Base-by-base conservation (phyloP, 371 early-diverging fungal genomes). In the Gilbertella persicaria region DNA sequence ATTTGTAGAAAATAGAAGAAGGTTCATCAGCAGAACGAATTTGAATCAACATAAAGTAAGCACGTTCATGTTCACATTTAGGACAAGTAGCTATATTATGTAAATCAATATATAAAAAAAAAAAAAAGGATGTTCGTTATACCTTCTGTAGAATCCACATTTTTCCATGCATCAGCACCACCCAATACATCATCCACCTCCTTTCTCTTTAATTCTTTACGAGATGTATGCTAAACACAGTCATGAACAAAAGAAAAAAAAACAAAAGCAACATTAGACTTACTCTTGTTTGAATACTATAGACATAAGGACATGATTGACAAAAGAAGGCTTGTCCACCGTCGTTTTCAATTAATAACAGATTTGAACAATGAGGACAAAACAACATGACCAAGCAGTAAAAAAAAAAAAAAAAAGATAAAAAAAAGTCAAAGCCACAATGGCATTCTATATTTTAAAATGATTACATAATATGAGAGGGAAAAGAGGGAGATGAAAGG, bases 11-110 rank as follows among this genome's bases (percentile, higher is more conserved):
- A 23, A 87, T 90, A 13, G 95, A 87, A 79, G 86, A 89, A 24
- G 98, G 97, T 73, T 97, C 98, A 80, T 97, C 98, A 21, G 95
- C 96, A 12, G 94, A 93, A 49, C 98, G 89, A 36, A 92, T 95
- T 74, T 97, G 96, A 54, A 97, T 87, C 69, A 92, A 89, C 90
- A 92, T 88, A 74, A 87, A 96, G 76, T 89, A 94, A 1, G 97
- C 97, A 23, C 88, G 75, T 33, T 79, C 78, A 62, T 92, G 86
- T 66, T 91, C 93, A 78, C 97, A 97, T 49, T 90, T 89, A 9
- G 93, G 93, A 69, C 97, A 97, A 13, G 79, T 74, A 1, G 76
- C 90, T 87, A 30, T 12, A 33, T 2, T 12, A 9, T 12, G 10
- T 21, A 20, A 30, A 37, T 19, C 45, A 59, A 58, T 21, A 33